Evolutionary conservation across 1,284 basidiomycete species (phyloP).

Genomic region (Malassezia cuniculi): DNA sequence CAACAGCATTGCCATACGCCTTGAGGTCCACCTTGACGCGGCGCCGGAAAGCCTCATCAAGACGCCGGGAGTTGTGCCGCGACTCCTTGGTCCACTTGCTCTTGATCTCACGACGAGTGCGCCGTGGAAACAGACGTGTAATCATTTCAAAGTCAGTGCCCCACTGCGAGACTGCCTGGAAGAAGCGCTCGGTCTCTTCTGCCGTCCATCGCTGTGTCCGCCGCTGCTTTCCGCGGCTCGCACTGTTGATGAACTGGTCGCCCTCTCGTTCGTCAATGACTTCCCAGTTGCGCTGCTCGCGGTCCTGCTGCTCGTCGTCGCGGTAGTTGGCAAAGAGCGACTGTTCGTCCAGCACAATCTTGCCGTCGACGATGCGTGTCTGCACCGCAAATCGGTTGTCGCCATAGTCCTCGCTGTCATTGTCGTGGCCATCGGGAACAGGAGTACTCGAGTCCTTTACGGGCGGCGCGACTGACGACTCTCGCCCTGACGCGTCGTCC

Average conservation of each 20-base stretch:
- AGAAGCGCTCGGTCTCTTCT: slow-evolving; percentile 74
- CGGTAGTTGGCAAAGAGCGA: slow-evolving; percentile 40
- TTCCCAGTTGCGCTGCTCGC: slow-evolving; percentile 54
- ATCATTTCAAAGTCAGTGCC: slow-evolving; percentile 86
- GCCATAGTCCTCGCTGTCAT: slow-evolving; percentile 21
- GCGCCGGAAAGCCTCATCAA: slow-evolving; percentile 34
- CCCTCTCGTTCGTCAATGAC: slow-evolving; percentile 67
- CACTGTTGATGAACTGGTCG: slow-evolving; percentile 61
- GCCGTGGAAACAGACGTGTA: slow-evolving; percentile 65
- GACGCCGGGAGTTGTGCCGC: slow-evolving; percentile 53
- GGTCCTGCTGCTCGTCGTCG: slow-evolving; percentile 47
- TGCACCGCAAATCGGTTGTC: slow-evolving; percentile 42
- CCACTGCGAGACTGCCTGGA: slow-evolving; percentile 66
- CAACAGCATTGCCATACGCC: slow-evolving; percentile 33
- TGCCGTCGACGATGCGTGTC: slow-evolving; percentile 44
- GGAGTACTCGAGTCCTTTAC: slow-evolving; percentile 8
- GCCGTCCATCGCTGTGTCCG: slow-evolving; percentile 64
- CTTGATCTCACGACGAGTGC: slow-evolving; percentile 76
- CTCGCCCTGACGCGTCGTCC: slow-evolving; percentile 16
- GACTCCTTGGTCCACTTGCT: slow-evolving; percentile 82
- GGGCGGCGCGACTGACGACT: slow-evolving; percentile 3
- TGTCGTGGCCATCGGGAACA: background rate
- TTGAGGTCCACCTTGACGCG: slow-evolving; percentile 32
- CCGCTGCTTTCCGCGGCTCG: slow-evolving; percentile 58
- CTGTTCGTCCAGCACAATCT: slow-evolving; percentile 46